Evolutionary conservation across 495 filamentous ascomycete genomes (phyloP), one percentile per base, ranked within the genome.

Genomic region (Hypoxylon cercidicola): DNA sequence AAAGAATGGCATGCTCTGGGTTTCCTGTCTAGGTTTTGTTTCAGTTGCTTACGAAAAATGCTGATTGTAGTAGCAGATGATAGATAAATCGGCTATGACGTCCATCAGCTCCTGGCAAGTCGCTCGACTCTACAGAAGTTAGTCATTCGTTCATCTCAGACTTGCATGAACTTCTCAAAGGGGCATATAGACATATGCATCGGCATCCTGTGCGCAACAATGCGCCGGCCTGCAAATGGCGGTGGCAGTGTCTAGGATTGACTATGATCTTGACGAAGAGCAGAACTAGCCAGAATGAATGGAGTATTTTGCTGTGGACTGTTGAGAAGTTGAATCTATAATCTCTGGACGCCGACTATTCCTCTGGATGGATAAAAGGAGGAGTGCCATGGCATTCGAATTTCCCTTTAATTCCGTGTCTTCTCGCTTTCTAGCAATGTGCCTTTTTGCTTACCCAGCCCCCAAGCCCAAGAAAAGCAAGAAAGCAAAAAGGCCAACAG

Each of bases 361-460:
- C 13, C 28, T 12, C 19, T 53, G 9, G 1, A 15, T 19, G n/a
- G 54, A 63, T 63, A 68, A 58, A 56, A 60, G 34, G 34, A 20
- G 23, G 12, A 4, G 45, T n/a, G 4, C 21, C 6, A 13, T 39
- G 9, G 8, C 40, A 25, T 16, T 21, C 32, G 15, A 19, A 30
- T 21, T 30, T n/a, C 8, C 37, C 20, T 43, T 28, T 12, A 34
- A 12, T 39, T 55, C 19, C 28, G 2, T 34, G 46, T n/a, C 11
- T 30, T 41, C 34, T 35, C 20, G 13, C 19, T 30, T 32, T 15
- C 43, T 40, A 60, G 59, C 28, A 15, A 69, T 69, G 66, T 69
- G 66, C 25, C 41, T 69, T 40, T 69, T 65, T 16, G 44, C 12
- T 21, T 54, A 61, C 47, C 60, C 66, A 55, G 25, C 52, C 18